Evolutionary conservation across 805 yeast genomes (phyloP).

Genomic region (Starmerella roubikii): DNA sequence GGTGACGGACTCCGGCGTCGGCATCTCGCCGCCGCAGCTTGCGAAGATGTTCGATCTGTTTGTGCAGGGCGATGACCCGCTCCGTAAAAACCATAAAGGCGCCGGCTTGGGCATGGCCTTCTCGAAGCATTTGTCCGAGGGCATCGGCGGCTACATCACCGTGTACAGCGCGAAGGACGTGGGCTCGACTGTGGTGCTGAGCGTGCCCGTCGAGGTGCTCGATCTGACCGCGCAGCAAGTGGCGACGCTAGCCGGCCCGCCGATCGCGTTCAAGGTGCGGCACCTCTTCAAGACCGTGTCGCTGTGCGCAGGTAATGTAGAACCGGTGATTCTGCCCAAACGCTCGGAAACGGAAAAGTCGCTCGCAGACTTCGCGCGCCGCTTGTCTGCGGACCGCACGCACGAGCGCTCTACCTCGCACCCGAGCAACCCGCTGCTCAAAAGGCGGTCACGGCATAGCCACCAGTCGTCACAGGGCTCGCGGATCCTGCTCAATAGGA

Average conservation of each 20-base stretch:
- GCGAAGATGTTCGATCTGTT: conserved; percentile 87
- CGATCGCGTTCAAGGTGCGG: conserved; percentile 13
- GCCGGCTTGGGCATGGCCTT: conserved; percentile 87
- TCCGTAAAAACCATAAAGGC: conserved; percentile 85
- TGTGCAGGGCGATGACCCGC: conserved; percentile 91
- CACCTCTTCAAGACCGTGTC: conserved; percentile 15
- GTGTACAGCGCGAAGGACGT: conserved; percentile 23
- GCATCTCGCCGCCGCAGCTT: conserved; percentile 70
- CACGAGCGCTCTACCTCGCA: background rate
- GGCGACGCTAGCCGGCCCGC: conserved; percentile 9
- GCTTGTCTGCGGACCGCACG: too few species aligned
- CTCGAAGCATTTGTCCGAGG: conserved; percentile 75
- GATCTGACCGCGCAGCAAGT: conserved; percentile 1
- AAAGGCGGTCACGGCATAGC: conserved; percentile 5
- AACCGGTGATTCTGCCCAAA: too few species aligned
- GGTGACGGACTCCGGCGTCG: conserved; percentile 86
- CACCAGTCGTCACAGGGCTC: conserved; percentile 10
- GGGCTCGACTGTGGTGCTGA: conserved; percentile 18
- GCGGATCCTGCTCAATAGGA: conserved; percentile 4
- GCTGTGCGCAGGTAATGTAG: conserved; percentile 9
- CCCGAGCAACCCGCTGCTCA: too few species aligned
- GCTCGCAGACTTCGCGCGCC: too few species aligned
- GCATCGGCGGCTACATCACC: conserved; percentile 76
- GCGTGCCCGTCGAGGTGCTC: conserved; percentile 17
- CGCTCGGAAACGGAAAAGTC: too few species aligned